Evolutionary conservation across 495 filamentous ascomycete genomes (phyloP), one percentile per base, ranked within the genome.

Genomic region (Tuber microsphaerosporum): DNA sequence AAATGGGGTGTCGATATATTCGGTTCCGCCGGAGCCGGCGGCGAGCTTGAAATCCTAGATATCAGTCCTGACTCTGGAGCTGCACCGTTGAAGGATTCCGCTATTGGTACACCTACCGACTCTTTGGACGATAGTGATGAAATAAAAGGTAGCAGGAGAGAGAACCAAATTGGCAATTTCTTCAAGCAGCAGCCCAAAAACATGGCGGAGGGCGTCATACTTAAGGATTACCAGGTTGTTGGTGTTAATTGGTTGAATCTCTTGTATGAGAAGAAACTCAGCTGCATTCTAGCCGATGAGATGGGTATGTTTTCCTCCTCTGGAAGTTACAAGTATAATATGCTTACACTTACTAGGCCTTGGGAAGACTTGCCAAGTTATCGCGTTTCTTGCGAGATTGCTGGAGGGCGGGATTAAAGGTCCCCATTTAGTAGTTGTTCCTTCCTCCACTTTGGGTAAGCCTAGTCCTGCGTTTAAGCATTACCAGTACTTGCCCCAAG

Each of bases 351-450:
- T 31, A 41, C 26, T 74, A 83, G 81, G 95, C 68, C 87, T 98
- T 14, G 95, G 95, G 17, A 99, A 99, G 86, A 99, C 95, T 0
- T 97, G 93, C 79, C 94, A 98, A 81, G 93, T 99, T 73, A 97
- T 99, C 78, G 89, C 93, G 0, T 94, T 98, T 82, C 87, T 99
- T 37, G 90, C 94, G 6, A 91, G 97, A 77, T 85, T 99, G 10
- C 88, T 90, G 20, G 89, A 93, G 78, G 89, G 85, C 39, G 87
- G 86, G 1, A 84, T 89, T 20, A 88, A 87, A 70, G 93, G 94
- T 72, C 92, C 94, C 44, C 94, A 97, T 82, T 84, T 99, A 51
- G 86, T 99, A 45, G 89, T 99, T 31, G 96, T 97, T 0, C 95
- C 96, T 2, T 90, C 92, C 2, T 97, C 94, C 2, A 97, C 94